Base-by-base conservation (phyloP, 192 early-diverging fungal species). In the Geranomyces michiganensis region DNA sequence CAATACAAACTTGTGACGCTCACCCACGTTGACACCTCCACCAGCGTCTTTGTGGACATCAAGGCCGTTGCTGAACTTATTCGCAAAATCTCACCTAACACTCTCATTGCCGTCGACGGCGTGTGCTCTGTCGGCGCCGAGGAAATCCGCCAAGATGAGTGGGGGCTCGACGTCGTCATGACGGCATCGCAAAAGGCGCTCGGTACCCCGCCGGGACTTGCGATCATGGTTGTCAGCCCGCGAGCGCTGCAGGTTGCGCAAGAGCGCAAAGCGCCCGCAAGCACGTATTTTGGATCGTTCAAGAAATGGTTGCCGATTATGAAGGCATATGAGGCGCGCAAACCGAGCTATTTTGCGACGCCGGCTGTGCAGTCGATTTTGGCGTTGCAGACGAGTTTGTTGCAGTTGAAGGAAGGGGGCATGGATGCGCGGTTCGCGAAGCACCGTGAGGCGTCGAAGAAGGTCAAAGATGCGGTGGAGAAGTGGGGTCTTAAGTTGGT, bases 291-390 rank as follows among this genome's bases (percentile, higher is more conserved):
- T 77, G 89, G 88, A 43, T 92, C 88, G 76, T 96, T 93, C 90
- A 85, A 83, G 68, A 93, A 95, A 69, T 99, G 96, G 96, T 84
- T 95, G 74, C 96, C 96, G 41, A 90, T 99, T 77, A 99, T 99
- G 96, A 80, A 88, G 69, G 90, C 93, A 31, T 99, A 99, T 82
- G 96, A 99, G 83, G 89, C 89, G 0, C 89, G 94, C 66, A 92
- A 94, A 64, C 88, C 90, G 30, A 87, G 88, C 62, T 99, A 99
- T 83, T 99, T 99, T 87, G 96, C 95, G 61, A 99, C 96, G 31
- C 96, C 96, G 14, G 88, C 93, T 51, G 96, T 99, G 55, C 94
- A 96, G 83, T 86, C 92, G 45, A 87, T 99, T 77, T 85, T 90
- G 78, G 94, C 95, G 27, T 90, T 99, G 36, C 85, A 94, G 76